Evolutionary conservation across 1,284 basidiomycete species (phyloP).

Genomic region (Lentinula novae-zelandiae): DNA sequence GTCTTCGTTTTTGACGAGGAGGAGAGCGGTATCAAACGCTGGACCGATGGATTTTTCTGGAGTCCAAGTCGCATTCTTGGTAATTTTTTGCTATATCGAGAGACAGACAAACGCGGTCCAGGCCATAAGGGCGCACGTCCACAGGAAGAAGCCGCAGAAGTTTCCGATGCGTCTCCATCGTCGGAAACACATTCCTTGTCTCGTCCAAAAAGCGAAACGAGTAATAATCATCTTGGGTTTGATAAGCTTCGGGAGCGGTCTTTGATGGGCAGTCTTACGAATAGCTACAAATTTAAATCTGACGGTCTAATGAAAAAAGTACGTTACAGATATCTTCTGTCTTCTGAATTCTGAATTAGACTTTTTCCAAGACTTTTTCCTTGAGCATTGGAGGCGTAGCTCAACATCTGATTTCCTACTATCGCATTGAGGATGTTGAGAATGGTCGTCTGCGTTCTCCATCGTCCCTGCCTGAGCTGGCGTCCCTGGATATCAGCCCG

Average conservation of each 20-base stretch:
- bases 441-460: constrained; percentile 85
- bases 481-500: constrained; percentile 80
- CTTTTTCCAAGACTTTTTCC: constrained; percentile 76
- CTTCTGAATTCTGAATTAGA: constrained; percentile 15
- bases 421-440: constrained; percentile 89
- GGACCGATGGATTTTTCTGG: constrained; percentile 98
- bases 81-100: constrained; percentile 93
- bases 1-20: constrained; percentile 98
- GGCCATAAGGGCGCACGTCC: constrained; percentile 37
- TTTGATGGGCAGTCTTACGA: constrained; percentile 85
- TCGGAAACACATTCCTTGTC: constrained; percentile 49
- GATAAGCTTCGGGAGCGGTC: constrained; percentile 76
- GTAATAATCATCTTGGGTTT: constrained; percentile 33
- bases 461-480: constrained; percentile 85
- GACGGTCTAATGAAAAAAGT: constrained; percentile 97
- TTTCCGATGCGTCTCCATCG: constrained; percentile 21
- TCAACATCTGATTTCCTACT: constrained; percentile 96
- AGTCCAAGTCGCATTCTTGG: constrained; percentile 83
- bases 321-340: constrained; percentile 20
- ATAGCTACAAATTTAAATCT: constrained; percentile 86
- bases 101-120: constrained; percentile 79
- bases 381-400: constrained; percentile 81
- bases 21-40: constrained; percentile 96
- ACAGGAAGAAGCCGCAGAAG: constrained; percentile 29
- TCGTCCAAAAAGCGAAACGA: constrained; percentile 55